Evolutionary conservation across 2,329 filamentous ascomycete species (phyloP), one percentile per base, ranked within the genome.

Genomic region (Geosmithia morbida): DNA sequence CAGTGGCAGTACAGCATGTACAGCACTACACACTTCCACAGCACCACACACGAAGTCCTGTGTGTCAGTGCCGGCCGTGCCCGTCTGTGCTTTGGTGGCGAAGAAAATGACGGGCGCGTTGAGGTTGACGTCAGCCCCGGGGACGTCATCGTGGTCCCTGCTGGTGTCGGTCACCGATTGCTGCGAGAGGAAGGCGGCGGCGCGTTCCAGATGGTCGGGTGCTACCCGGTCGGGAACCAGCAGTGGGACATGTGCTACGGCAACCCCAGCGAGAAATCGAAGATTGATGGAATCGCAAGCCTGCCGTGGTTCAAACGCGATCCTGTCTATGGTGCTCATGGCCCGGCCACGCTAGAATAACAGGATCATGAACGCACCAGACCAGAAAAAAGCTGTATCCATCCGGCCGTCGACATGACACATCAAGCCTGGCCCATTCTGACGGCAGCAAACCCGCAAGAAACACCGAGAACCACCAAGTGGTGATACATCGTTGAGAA

Each of bases 221-320:
- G 70, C 44, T 85, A 86, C 66, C 81, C 79, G 0, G 26, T 14
- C n/a, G 63, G 53, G 20, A 72, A 70, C 0, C 65, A 64, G 16
- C 69, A 66, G 17, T 86, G 79, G 79, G 80, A 85, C 59, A 85
- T 86, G 82, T 85, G 81, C 54, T 83, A 85, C 64, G 81, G 81
- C 1, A 66, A 66, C 46, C 55, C 66, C 39, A 74, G 67, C 0
- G 81, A 56, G 17, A 48, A 55, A 18, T 33, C 20, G 19, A 46
- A 48, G 22, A 43, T 45, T 2, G 43, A 48, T 2, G 44, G 16
- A 2, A 54, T 54, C 33, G 39, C 19, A 8, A 33, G 22, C 16
- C 14, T 53, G 7, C 41, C 18, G 6, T 55, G 51, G 55, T 53
- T 57, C 33, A 30, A 41, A 13, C 52, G 39, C 26, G 53, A 55